These are phyloP conservation scores for Striga hermonthica DNA, from an alignment of 305 asterid genomes.

Conservation along the genomic window DNA sequence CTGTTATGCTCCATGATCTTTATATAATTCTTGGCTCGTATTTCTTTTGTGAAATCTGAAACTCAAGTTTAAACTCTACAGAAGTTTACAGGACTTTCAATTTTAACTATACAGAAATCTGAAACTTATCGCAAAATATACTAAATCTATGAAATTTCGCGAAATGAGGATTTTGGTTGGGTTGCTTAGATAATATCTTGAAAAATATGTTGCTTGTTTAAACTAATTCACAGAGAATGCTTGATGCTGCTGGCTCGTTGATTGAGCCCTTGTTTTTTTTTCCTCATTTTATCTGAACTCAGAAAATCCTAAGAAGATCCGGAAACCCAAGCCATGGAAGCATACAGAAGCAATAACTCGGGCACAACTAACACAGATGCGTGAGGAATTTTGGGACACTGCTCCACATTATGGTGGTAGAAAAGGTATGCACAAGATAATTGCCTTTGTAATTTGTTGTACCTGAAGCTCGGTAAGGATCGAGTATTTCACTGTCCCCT, in stretches of 20 bases:
- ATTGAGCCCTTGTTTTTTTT: constrained; percentile 19
- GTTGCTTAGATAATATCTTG: no score
- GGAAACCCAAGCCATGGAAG: constrained; percentile 95
- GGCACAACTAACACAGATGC: constrained; percentile 66
- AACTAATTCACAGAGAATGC: not conserved
- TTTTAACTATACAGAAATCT: no score
- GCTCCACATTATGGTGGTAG: constrained; percentile 97
- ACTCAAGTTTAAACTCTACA: no score
- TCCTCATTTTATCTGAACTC: constrained; percentile 28
- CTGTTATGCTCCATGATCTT: no score
- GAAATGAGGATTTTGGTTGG: no score
- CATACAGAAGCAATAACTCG: constrained; percentile 80
- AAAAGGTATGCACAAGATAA: constrained; percentile 49
- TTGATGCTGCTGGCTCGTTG: not conserved
- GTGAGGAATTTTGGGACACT: constrained; percentile 98
- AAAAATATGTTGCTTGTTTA: not conserved
- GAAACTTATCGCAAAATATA: no score
- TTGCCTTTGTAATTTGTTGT: constrained; percentile 4
- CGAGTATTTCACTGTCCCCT: no score
- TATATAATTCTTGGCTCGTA: no score
- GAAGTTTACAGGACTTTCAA: no score
- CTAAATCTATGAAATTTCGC: no score
- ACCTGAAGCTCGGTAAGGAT: no score
- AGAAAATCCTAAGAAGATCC: constrained; percentile 62
- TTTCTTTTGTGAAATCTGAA: no score